A percentile compares a stretch with the other conserved stretches of the same genome.
Evolutionary conservation across 768 basidiomycete species (phyloP).

Genomic region (Lactarius pseudohatsudake): DNA sequence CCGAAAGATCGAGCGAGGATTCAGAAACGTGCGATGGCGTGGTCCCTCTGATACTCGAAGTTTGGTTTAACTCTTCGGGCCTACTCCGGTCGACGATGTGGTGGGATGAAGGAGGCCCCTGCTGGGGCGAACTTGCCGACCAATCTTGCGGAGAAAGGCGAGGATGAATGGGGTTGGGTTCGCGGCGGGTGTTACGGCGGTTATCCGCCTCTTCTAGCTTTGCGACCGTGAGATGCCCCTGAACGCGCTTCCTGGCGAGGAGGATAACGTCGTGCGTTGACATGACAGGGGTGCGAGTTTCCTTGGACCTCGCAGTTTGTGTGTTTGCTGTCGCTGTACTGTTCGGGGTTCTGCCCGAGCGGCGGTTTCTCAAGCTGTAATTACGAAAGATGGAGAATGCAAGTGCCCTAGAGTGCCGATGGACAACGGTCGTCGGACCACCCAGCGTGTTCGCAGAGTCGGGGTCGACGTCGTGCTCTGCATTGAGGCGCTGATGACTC

Average conservation of each 20-base stretch:
- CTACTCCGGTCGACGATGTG: constrained; percentile 10
- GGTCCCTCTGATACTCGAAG: neutral
- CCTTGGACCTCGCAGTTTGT: constrained; percentile 21
- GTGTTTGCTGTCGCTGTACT: constrained; percentile 29
- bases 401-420: constrained; percentile 77
- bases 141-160: constrained; percentile 3
- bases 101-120: neutral
- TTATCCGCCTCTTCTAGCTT: neutral
- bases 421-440: constrained; percentile 68
- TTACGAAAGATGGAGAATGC: constrained; percentile 80
- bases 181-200: neutral
- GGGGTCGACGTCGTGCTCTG: constrained; percentile 55
- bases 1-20: neutral
- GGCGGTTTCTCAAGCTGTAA: constrained; percentile 40
- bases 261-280: constrained; percentile 44
- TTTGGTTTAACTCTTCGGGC: constrained; percentile 9
- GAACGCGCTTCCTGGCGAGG: constrained; percentile 74
- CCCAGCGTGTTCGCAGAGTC: constrained; percentile 43
- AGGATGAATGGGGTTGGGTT: neutral
- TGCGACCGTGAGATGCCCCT: constrained; percentile 51
- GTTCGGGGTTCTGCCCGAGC: constrained; percentile 17
- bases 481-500: constrained; percentile 65
- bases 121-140: neutral
- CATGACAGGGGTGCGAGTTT: constrained; percentile 13
- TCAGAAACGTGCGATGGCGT: too few species aligned